Evolutionary conservation across 306 rosid species (phyloP).

Genomic region (Senna siamea): DNA sequence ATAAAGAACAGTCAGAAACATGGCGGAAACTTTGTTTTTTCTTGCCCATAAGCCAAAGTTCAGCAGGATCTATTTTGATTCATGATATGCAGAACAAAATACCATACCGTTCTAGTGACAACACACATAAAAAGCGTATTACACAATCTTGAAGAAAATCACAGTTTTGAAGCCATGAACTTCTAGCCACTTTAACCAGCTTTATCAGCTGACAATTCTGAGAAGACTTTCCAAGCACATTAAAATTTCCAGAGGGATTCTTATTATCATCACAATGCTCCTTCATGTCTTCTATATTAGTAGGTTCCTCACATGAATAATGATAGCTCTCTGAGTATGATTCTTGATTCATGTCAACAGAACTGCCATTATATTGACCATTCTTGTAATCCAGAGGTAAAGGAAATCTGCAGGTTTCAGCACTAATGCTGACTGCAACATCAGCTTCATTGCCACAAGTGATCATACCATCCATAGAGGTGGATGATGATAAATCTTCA

Average conservation of each 20-base stretch:
- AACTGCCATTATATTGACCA: conserved; percentile 50
- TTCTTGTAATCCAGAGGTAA: conserved; percentile 51
- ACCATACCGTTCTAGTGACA: conserved; percentile 89
- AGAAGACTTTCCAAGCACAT: conserved; percentile 47
- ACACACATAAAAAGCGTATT: conserved; percentile 84
- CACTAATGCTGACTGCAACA: conserved; percentile 48
- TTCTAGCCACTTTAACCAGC: conserved; percentile 76
- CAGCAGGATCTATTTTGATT: conserved; percentile 12
- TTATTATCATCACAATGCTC: conserved; percentile 45
- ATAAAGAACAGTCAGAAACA: neutral
- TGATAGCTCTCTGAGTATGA: conserved; percentile 41
- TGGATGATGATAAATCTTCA: conserved; percentile 56
- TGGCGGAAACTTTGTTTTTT: no score
- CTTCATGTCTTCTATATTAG: conserved; percentile 46
- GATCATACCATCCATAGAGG: conserved; percentile 49
- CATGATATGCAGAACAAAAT: conserved; percentile 31
- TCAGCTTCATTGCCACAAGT: conserved; percentile 53
- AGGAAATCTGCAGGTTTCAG: conserved; percentile 53
- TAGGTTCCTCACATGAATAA: conserved; percentile 42
- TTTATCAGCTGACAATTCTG: conserved; percentile 72
- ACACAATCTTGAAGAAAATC: conserved; percentile 95
- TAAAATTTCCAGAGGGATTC: conserved; percentile 52
- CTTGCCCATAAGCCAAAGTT: neutral
- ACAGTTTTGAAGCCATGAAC: conserved; percentile 85
- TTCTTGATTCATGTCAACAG: conserved; percentile 58